Evolutionary conservation across 306 rosid species (phyloP), one percentile per base, ranked within the genome.

Genomic region (Coriaria nepalensis): DNA sequence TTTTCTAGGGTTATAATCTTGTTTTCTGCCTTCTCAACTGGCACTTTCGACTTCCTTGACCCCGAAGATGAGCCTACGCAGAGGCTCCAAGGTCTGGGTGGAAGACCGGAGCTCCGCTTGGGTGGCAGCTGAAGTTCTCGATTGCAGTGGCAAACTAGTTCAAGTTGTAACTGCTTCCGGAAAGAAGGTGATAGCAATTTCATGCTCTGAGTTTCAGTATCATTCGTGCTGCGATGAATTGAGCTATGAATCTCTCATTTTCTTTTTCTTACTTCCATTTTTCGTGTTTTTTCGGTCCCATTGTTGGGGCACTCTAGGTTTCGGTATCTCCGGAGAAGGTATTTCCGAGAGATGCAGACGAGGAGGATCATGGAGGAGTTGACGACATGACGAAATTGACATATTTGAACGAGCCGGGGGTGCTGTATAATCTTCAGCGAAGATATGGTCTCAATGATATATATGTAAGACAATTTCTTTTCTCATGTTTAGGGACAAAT

Each of bases 341-440:
- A 46, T 75, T 70, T 15, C 81, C 73, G 47, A 71, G 97, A 58
- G 97, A 90, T 36, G 87, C 85, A 10, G 97, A 90, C 14, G 97
- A 90, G 69, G 97, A 90, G 35, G 97, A 90, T 60, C 95, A 72
- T 34, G 97, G 90, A 0, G 97, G 97, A 62, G 87, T 78, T 42
- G 97, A 90, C 20, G 97, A 90, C 33, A 90, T 90, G 97, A 90
- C 97, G 40, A 77, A 73, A 63, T 55, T 85, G 75, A 70, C 85
- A 20, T 90, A 90, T 68, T 71, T 90, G 85, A 84, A 90, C 63
- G 98, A 90, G 61, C 95, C 95, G 0, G 98, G 98, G 13, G 98
- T 90, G 65, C 68, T 90, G 63, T 90, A 85, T 60, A 90, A 90
- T 73, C 78, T 90, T 45, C 80, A 55, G 6, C 79, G 98, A 51